These are phyloP conservation scores for Leccinellum luteum DNA, from an alignment of 768 basidiomycete species.

Conservation along the genomic window DNA sequence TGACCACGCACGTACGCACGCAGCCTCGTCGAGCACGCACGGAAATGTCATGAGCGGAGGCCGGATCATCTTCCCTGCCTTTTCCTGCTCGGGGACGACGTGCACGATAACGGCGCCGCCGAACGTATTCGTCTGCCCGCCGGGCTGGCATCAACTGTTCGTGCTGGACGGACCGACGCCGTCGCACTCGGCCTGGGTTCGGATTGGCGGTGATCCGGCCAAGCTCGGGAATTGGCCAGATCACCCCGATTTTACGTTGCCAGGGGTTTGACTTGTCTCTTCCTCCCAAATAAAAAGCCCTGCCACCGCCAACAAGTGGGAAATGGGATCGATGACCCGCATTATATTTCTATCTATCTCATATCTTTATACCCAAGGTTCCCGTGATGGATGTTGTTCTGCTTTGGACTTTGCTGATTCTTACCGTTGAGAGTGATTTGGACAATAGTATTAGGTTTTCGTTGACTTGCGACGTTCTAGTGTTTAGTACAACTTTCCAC, in stretches of 20 bases:
- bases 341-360: neutral
- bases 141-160: conserved; percentile 76
- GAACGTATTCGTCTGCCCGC: conserved; percentile 62
- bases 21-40: conserved; percentile 73
- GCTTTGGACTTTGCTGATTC: no score
- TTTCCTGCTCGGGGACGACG: conserved; percentile 63
- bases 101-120: conserved; percentile 81
- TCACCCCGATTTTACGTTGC: conserved; percentile 62
- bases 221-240: conserved; percentile 72
- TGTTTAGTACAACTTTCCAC: no score
- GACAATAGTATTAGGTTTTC: no score
- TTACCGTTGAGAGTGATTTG: no score
- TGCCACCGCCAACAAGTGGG: neutral
- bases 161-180: conserved; percentile 79
- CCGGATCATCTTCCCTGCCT: conserved; percentile 69
- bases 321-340: neutral
- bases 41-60: conserved; percentile 72
- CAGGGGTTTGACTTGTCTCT: conserved; percentile 46
- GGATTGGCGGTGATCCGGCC: conserved; percentile 76
- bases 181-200: conserved; percentile 69
- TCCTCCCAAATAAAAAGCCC: neutral
- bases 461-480: no score
- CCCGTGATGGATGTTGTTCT: no score
- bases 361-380: neutral
- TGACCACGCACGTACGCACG: neutral